Evolutionary conservation across 2,329 filamentous ascomycete species (phyloP), one percentile per base, ranked within the genome.

Genomic region (Colletotrichum agaves): DNA sequence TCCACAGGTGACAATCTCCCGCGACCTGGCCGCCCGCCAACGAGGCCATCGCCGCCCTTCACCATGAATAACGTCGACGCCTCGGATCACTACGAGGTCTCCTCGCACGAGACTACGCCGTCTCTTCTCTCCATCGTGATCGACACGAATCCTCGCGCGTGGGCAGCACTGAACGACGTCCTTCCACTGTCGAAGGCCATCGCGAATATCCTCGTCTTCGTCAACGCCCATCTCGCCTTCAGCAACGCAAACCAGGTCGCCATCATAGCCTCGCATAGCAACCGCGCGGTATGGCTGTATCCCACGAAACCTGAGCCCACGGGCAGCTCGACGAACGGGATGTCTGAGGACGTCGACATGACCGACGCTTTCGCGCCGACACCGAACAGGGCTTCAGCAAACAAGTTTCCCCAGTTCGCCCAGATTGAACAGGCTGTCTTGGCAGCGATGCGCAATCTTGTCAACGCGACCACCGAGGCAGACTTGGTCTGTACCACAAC

Each of bases 101-200:
- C 84, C 73, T 81, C 81, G 70, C 81, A 82, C 49, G 83, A 80
- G 58, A 86, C 88, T 70, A 82, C 86, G 5, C 93, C 96, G 0
- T 97, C 95, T 13, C 90, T 99, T 39, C 89, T 98, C 59, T 91
- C 93, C 72, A 90, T 99, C 74, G 86, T 99, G 75, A 87, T 99
- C 82, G 96, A 99, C 82, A 98, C 95, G 27, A 99, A 99, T 78
- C 96, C 96, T 2, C 92, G 94, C 73, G 94, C 96, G 73, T 97
- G 96, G 96, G 90, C 93, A 6, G 85, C 93, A 68, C 87, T 98
- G 49, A 85, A 90, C 69, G 81, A 88, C 63, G 88, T 87, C 35
- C 89, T 98, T 7, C 89, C 95, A 31, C 87, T 99, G 69, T 92
- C 92, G 56, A 91, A 91, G 75, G 93, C 93, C 69, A 85, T 99